Evolutionary conservation across 179 eudicot species (phyloP).

Genomic region (Carnegiea gigantea): DNA sequence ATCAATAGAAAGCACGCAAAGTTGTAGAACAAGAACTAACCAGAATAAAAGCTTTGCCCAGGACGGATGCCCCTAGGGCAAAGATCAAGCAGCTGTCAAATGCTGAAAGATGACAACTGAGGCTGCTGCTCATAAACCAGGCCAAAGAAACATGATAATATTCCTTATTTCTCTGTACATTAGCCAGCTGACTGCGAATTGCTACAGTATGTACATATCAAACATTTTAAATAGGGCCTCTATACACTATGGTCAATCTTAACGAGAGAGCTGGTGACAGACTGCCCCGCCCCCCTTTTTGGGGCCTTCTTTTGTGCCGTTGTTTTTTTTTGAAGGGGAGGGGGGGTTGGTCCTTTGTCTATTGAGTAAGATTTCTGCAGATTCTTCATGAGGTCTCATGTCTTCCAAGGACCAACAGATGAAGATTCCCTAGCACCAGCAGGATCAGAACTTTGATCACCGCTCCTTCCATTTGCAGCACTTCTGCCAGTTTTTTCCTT

Average conservation of each 20-base stretch:
- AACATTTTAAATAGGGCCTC: neutral
- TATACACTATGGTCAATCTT: neutral
- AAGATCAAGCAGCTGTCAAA: too few relatives aligned
- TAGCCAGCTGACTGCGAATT: neutral
- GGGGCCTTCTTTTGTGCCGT: neutral
- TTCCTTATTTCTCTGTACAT: too few relatives aligned
- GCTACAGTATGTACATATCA: neutral
- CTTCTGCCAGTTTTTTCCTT: slow-evolving; percentile 31
- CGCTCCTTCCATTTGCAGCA: slow-evolving; percentile 14
- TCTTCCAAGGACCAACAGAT: slow-evolving; percentile 28
- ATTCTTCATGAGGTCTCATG: slow-evolving; percentile 3
- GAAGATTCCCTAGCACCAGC: slow-evolving; percentile 36
- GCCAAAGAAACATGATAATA: neutral
- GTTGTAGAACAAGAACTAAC: too few relatives aligned
- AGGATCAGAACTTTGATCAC: slow-evolving; percentile 27
- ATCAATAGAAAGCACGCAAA: too few relatives aligned
- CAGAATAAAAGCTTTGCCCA: neutral
- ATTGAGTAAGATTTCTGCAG: neutral
- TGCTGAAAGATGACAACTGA: too few relatives aligned
- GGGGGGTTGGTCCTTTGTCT: neutral
- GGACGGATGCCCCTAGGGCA: too few relatives aligned
- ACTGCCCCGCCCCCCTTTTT: neutral
- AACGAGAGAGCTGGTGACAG: neutral
- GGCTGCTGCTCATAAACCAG: too few relatives aligned
- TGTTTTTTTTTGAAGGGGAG: too few relatives aligned